phyloP scores from a whole-genome alignment of 2,329 filamentous ascomycete genomes.

The Aspergillus bombycis region DNA sequence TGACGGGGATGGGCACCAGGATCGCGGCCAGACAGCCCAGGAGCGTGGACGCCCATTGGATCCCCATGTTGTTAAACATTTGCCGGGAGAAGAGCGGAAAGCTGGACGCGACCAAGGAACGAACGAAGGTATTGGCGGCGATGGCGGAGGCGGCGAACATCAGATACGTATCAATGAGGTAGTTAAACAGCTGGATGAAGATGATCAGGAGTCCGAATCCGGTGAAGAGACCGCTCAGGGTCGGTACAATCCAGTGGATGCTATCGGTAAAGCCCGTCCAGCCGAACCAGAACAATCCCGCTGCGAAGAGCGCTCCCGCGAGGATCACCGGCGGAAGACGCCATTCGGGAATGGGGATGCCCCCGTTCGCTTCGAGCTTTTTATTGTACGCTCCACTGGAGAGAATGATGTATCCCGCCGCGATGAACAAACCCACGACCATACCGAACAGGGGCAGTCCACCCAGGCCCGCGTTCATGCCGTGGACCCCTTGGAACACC shows the following conservation, averaged over 20 bases:
- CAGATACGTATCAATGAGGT: constrained; percentile 62
- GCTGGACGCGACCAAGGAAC: constrained; percentile 36
- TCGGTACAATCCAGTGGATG: constrained; percentile 47
- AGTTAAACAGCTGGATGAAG: constrained; percentile 62
- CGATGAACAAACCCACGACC: constrained; percentile 72
- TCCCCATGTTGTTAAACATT: constrained; percentile 42
- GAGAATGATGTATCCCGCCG: constrained; percentile 65
- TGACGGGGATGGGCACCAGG: constrained; percentile 41
- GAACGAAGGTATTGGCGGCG: constrained; percentile 57
- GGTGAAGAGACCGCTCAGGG: constrained; percentile 54
- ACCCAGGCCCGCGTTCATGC: constrained; percentile 68
- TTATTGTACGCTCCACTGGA: constrained; percentile 69
- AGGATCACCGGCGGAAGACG: constrained; percentile 58
- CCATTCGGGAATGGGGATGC: constrained; percentile 61
- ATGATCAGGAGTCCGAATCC: constrained; percentile 62
- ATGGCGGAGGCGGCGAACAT: constrained; percentile 57
- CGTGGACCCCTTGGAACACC: constrained; percentile 59
- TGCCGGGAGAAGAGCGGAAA: constrained; percentile 44
- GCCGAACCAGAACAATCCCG: constrained; percentile 76
- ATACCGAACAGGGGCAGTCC: constrained; percentile 86
- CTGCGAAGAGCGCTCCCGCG: constrained; percentile 57
- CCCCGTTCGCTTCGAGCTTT: constrained; percentile 69
- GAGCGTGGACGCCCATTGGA: constrained; percentile 44
- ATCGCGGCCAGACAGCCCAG: constrained; percentile 39
- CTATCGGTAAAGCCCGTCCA: constrained; percentile 63